Percentiles rank a stretch among this genome's conserved stretches.
phyloP scores from a whole-genome alignment of 2,329 filamentous ascomycete species.

The Sporothrix inflata region DNA sequence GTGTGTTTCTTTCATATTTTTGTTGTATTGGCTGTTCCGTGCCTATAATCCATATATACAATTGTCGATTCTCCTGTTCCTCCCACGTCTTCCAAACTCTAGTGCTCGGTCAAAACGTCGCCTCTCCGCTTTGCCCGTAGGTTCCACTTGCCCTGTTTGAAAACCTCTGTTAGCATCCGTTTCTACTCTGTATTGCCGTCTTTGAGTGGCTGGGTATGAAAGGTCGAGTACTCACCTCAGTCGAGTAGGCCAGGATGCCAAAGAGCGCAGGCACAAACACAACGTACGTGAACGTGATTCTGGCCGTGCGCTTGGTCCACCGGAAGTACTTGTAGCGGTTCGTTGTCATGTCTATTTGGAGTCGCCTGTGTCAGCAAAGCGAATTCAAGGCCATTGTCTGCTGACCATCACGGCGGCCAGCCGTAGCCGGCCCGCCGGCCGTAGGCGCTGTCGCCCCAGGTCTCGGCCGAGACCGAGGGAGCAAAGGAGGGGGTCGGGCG shows the following conservation, averaged over 20 bases:
- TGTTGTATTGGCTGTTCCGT: conserved; percentile 8
- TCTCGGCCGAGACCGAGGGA: background rate
- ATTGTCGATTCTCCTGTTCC: background rate
- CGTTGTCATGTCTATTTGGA: conserved; percentile 71
- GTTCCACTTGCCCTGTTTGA: conserved; percentile 76
- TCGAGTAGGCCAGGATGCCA: conserved; percentile 74
- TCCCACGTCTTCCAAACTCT: conserved; percentile 34
- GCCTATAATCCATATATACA: conserved; percentile 25
- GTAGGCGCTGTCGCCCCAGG: background rate
- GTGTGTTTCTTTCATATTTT: background rate
- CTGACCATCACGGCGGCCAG: background rate
- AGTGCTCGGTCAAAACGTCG: conserved; percentile 82
- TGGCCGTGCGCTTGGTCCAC: conserved; percentile 84
- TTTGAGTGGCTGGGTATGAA: background rate
- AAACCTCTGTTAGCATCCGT: conserved; percentile 28
- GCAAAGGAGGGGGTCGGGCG: background rate
- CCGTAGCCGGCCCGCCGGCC: background rate
- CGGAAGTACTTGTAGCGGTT: conserved; percentile 95
- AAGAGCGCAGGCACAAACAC: conserved; percentile 71
- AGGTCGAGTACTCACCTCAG: conserved; percentile 70
- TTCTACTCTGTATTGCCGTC: background rate
- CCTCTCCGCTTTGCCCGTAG: conserved; percentile 86
- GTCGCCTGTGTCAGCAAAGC: background rate
- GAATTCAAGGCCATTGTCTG: conserved; percentile 29
- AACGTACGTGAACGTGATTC: conserved; percentile 77